These are phyloP conservation scores for Geotrichum citri-aurantii DNA, from an alignment of 1,139 yeast species.

Conservation along the genomic window DNA sequence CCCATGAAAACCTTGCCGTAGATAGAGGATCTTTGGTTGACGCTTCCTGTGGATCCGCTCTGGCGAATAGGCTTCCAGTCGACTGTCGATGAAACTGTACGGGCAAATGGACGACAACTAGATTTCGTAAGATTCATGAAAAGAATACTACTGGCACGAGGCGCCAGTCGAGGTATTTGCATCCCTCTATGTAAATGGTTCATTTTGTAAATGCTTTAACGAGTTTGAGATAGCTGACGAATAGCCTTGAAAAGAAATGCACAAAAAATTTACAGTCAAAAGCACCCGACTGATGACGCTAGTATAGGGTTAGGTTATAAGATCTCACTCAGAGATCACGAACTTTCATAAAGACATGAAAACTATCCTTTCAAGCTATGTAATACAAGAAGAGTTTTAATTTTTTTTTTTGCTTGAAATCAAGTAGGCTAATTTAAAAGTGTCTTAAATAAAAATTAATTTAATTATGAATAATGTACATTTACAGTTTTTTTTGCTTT, in stretches of 20 bases:
- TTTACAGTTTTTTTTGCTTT: too few species aligned
- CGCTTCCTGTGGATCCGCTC: constrained; percentile 42
- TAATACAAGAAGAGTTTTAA: too few species aligned
- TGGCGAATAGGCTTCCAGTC: constrained; percentile 80
- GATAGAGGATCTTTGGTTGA: constrained; percentile 22
- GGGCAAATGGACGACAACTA: neutral
- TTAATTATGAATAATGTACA: too few species aligned
- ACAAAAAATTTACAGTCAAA: neutral
- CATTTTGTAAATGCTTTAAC: neutral
- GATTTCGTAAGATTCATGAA: neutral
- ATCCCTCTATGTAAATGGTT: constrained; percentile 2
- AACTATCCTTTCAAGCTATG: too few species aligned
- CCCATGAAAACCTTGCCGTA: constrained; percentile 34
- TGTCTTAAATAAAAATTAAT: too few species aligned
- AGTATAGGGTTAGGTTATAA: neutral
- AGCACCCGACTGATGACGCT: neutral
- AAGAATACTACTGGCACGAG: neutral
- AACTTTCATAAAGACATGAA: neutral
- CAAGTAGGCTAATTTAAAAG: too few species aligned
- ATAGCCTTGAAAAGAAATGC: neutral
- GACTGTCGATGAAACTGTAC: constrained; percentile 56
- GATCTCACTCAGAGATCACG: neutral
- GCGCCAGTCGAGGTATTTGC: neutral
- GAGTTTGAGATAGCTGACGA: neutral
- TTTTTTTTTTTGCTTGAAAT: too few species aligned